phyloP scores from a whole-genome alignment of 1,139 yeast genomes.

The Pichia sp. region DNA sequence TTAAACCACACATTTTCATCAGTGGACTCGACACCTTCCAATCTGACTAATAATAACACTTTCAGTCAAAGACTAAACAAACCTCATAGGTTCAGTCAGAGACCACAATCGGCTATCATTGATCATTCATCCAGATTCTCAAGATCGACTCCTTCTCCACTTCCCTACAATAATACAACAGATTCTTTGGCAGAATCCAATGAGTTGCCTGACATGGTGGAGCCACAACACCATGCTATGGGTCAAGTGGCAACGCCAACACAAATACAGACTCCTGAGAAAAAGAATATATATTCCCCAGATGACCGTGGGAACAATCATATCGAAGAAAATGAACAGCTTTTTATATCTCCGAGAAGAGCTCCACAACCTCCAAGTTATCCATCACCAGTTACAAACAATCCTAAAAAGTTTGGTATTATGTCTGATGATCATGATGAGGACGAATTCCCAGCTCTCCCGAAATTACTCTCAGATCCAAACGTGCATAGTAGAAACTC shows the following conservation, averaged over 20 bases:
- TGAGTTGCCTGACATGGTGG: too few relatives aligned
- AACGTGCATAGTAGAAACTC: slow-evolving; percentile 20
- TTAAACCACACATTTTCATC: too few relatives aligned
- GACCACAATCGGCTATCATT: background rate
- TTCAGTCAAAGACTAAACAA: background rate
- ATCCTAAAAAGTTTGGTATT: slow-evolving; percentile 25
- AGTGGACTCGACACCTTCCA: background rate
- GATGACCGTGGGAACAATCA: too few relatives aligned
- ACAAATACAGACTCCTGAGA: too few relatives aligned
- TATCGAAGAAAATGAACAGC: slow-evolving; percentile 12
- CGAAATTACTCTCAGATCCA: too few relatives aligned
- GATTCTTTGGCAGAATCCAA: too few relatives aligned
- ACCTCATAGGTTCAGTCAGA: slow-evolving; percentile 5
- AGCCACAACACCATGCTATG: too few relatives aligned
- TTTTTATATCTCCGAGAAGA: slow-evolving; percentile 56
- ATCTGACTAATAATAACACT: slow-evolving; percentile 8
- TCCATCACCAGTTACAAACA: slow-evolving; percentile 37
- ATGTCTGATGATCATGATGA: slow-evolving; percentile 13
- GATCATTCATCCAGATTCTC: background rate
- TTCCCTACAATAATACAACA: slow-evolving; percentile 1
- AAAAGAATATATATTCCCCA: too few relatives aligned
- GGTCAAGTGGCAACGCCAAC: too few relatives aligned
- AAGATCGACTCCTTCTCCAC: slow-evolving; percentile 6
- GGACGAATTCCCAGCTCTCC: slow-evolving; percentile 4
- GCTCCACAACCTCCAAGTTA: slow-evolving; percentile 55